phyloP scores from a whole-genome alignment of 106 monocot genomes.

The Phalaenopsis aphrodite region DNA sequence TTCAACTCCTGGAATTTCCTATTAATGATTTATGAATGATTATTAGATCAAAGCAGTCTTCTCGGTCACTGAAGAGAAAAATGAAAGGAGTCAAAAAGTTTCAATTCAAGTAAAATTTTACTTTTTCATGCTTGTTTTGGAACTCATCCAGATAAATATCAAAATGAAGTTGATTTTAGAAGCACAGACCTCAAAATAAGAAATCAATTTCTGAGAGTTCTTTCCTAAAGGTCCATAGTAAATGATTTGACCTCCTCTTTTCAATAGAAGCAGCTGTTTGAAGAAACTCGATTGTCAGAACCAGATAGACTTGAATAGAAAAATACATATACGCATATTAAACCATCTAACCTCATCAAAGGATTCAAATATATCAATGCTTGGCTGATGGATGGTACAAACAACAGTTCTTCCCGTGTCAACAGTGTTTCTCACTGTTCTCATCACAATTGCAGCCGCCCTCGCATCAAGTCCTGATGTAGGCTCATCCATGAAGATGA shows the following conservation, averaged over 20 bases:
- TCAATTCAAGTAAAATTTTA: too few species aligned
- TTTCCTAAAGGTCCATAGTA: slow-evolving; percentile 1
- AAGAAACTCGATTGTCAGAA: not conserved
- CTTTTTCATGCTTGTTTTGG: too few species aligned
- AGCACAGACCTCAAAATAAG: not conserved
- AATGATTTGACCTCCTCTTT: not conserved
- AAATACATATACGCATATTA: not conserved
- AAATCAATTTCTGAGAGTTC: not conserved
- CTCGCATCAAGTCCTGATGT: slow-evolving; percentile 65
- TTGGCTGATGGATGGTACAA: slow-evolving; percentile 59
- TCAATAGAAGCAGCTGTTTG: slow-evolving; percentile 2
- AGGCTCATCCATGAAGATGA: slow-evolving; percentile 63
- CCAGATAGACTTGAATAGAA: not conserved
- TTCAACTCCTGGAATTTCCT: slow-evolving; percentile 74
- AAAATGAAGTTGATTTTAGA: not conserved
- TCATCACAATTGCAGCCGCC: slow-evolving; percentile 61
- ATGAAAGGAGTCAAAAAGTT: too few species aligned
- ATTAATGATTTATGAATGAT: not conserved
- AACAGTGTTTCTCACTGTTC: slow-evolving; percentile 52
- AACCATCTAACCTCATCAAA: slow-evolving; percentile 48
- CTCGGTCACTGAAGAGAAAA: too few species aligned
- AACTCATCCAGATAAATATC: not conserved
- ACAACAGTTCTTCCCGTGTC: slow-evolving; percentile 58
- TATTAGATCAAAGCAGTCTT: not conserved
- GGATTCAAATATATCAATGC: slow-evolving; percentile 57